Evolutionary conservation across 768 basidiomycete genomes (phyloP).

Genomic region (Suillus paluster): DNA sequence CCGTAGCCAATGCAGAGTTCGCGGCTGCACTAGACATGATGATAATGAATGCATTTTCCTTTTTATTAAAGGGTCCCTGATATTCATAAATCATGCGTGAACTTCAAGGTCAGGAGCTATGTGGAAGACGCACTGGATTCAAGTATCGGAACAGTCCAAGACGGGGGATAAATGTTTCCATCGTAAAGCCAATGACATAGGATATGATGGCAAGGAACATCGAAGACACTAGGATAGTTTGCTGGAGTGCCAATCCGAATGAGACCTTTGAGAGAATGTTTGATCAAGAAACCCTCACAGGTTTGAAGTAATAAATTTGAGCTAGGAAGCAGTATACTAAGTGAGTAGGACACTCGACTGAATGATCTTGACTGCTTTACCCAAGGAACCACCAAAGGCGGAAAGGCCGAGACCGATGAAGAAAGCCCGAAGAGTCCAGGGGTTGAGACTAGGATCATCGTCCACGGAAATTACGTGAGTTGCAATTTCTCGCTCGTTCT

Average conservation of each 20-base stretch:
- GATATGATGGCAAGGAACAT: constrained; percentile 59
- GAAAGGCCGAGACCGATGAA: constrained; percentile 59
- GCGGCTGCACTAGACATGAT: constrained; percentile 62
- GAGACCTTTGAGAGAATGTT: background rate
- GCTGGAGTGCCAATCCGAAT: constrained; percentile 32
- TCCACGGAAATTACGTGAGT: constrained; percentile 49
- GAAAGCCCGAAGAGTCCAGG: constrained; percentile 48
- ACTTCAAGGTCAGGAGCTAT: background rate
- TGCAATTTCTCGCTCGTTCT: constrained; percentile 50
- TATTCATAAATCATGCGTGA: constrained; percentile 1
- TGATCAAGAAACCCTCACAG: constrained; percentile 35
- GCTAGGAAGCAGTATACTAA: constrained; percentile 35
- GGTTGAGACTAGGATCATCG: constrained; percentile 33
- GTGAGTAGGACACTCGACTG: constrained; percentile 12
- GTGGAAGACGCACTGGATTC: constrained; percentile 44
- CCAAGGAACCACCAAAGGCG: constrained; percentile 54
- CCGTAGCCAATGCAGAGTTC: constrained; percentile 56
- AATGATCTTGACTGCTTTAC: constrained; percentile 25
- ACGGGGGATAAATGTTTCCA: constrained; percentile 52
- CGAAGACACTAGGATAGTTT: constrained; percentile 54
- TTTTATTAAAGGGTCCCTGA: constrained; percentile 65
- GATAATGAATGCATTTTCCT: constrained; percentile 61
- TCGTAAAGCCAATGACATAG: constrained; percentile 50
- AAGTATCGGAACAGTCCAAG: constrained; percentile 50
- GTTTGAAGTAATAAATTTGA: constrained; percentile 67